These are phyloP conservation scores for Mortierella sp. DNA, from an alignment of 371 early-diverging fungal species.

Conservation along the genomic window DNA sequence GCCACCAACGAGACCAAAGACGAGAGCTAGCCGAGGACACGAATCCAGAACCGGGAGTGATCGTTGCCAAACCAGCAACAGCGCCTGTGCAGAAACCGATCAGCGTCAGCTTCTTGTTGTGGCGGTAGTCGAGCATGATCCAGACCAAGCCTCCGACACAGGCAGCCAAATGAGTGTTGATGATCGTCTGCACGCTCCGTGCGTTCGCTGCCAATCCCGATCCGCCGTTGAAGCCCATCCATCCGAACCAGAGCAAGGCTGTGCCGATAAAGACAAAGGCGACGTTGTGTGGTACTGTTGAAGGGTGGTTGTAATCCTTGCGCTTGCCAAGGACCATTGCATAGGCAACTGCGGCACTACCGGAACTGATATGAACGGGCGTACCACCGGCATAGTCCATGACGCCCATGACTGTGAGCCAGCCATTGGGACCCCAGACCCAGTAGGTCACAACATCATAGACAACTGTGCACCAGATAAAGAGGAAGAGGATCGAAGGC, in stretches of 20 bases:
- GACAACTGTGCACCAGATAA: slow-evolving; percentile 87
- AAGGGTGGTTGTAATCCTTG: slow-evolving; percentile 69
- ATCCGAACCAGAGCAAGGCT: slow-evolving; percentile 86
- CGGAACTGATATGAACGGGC: slow-evolving; percentile 88
- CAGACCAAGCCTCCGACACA: slow-evolving; percentile 77
- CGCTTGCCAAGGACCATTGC: slow-evolving; percentile 83
- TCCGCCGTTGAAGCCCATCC: slow-evolving; percentile 72
- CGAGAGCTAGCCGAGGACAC: slow-evolving; percentile 86
- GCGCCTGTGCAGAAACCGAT: slow-evolving; percentile 89
- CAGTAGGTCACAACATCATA: slow-evolving; percentile 86
- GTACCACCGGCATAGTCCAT: slow-evolving; percentile 91
- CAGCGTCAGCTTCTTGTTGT: slow-evolving; percentile 71
- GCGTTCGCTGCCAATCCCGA: slow-evolving; percentile 78
- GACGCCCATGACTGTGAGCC: slow-evolving; percentile 74
- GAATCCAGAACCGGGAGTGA: slow-evolving; percentile 93
- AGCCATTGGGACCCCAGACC: slow-evolving; percentile 85
- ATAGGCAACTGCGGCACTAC: slow-evolving; percentile 85
- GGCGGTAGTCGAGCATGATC: slow-evolving; percentile 77
- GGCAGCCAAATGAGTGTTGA: slow-evolving; percentile 79
- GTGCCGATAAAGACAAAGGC: slow-evolving; percentile 84
- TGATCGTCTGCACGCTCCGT: slow-evolving; percentile 77
- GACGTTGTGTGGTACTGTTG: slow-evolving; percentile 81
- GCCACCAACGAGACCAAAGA: slow-evolving; percentile 82
- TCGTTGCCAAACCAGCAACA: slow-evolving; percentile 90
- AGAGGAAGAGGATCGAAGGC: slow-evolving; percentile 82